Evolutionary conservation across 345 rosid genomes (phyloP).

Genomic region (Trapa incisa): DNA sequence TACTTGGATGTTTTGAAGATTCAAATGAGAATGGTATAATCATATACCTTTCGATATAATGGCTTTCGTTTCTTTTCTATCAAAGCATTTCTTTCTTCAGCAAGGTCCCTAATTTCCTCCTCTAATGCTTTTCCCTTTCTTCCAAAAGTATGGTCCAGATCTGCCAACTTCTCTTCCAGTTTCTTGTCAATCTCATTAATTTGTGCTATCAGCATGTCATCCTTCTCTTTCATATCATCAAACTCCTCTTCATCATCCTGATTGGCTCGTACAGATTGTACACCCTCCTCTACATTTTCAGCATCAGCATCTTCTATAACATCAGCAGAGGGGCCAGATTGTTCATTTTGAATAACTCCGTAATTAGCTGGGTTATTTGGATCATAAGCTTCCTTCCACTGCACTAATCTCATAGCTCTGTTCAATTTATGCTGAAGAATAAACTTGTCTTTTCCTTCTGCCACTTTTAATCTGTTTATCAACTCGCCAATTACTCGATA

Average conservation of each 20-base stretch:
- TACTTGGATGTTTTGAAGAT: not conserved
- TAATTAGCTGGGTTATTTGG: conserved; percentile 73
- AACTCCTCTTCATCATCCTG: conserved; percentile 50
- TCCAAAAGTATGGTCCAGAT: conserved; percentile 85
- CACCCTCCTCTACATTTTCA: conserved; percentile 25
- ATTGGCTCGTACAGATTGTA: conserved; percentile 13
- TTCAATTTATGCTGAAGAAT: conserved; percentile 76
- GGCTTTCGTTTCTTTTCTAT: conserved; percentile 80
- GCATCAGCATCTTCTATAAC: conserved; percentile 19
- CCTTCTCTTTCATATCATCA: conserved; percentile 92
- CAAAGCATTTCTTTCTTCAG: conserved; percentile 88
- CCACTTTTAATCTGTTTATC: conserved; percentile 63
- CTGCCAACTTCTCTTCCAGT: conserved; percentile 74
- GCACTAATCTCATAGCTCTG: conserved; percentile 73
- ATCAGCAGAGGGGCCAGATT: conserved; percentile 28
- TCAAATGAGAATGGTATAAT: not conserved
- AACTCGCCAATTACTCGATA: conserved; percentile 86
- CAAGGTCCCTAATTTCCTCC: conserved; percentile 85
- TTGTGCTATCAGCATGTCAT: conserved; percentile 58
- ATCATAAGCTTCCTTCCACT: conserved; percentile 85
- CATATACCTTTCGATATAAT: conserved; percentile 62
- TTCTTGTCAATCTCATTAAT: conserved; percentile 69
- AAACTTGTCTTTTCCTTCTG: conserved; percentile 84
- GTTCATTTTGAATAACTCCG: conserved; percentile 46
- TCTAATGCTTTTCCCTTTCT: conserved; percentile 80